Base-by-base conservation (phyloP, 2,329 filamentous ascomycete genomes). In the Aspergillus sp. region DNA sequence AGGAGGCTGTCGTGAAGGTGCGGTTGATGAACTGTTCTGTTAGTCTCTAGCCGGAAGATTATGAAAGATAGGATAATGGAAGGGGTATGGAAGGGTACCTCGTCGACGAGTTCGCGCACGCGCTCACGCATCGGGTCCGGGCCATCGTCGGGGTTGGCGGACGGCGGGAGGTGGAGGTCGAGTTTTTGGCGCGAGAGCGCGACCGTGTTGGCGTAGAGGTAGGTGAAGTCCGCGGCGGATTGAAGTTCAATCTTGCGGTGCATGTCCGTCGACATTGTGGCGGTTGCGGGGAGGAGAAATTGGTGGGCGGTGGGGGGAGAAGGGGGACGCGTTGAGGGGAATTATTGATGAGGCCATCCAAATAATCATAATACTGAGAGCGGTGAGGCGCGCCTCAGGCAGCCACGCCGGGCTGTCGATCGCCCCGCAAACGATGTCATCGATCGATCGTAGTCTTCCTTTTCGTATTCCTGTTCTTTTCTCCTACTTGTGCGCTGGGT, bases 241-340 rank as follows among this genome's bases (percentile, higher is more conserved):
- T 79, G 76, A n/a, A 79, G 72, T 54, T 79, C 76, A 62, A 79
- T 73, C 61, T 77, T 78, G 59, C 76, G 74, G 59, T 79, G 71
- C 50, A 52, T 62, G 40, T 42, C 19, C 6, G 40, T 17, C 22
- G 26, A 33, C 38, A 32, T 50, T 16, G 13, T 32, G 13, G 5
- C 3, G 13, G 35, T 32, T 35, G 9, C 19, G 46, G 17, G 24
- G 14, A 48, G 8, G 32, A 26, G 47, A 22, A 36, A 16, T n/a
- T n/a, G n/a, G 9, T 38, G 7, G 11, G 13, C 7, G 24, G 26
- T 13, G 19, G 16, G 41, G 22, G 45, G 20, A 19, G 43, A 14
- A 10, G 30, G 24, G 14, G 45, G 32, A 38, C 20, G 5, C 16
- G 45, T 33, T 9, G 45, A 19, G 30, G 26, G 26, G 26, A 30